A percentile compares a stretch with the other conserved stretches of the same genome.
These are phyloP conservation scores for Dactylellina haptotyla DNA, from an alignment of 2,329 filamentous ascomycete species.

Conservation along the genomic window DNA sequence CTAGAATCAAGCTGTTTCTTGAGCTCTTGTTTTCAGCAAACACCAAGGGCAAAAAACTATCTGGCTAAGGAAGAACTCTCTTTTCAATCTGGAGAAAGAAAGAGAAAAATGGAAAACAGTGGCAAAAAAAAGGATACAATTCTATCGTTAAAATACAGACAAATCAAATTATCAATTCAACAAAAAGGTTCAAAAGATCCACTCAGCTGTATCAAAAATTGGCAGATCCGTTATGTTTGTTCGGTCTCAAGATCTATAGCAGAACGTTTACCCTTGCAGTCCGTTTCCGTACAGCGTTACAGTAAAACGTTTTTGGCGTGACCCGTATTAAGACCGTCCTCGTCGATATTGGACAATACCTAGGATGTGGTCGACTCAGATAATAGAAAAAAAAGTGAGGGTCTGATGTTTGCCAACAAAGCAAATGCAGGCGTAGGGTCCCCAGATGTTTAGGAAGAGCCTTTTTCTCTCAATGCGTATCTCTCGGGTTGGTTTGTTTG, in stretches of 20 bases:
- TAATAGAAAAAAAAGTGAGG: neutral
- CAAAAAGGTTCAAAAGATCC: conserved; percentile 12
- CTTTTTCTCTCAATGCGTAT: conserved; percentile 15
- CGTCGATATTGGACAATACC: conserved; percentile 5
- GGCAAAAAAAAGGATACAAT: conserved; percentile 1
- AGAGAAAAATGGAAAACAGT: neutral
- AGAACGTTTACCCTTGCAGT: conserved; percentile 22
- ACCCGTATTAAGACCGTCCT: conserved; percentile 17
- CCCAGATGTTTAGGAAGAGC: conserved; percentile 27
- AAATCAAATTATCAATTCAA: neutral
- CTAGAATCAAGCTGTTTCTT: conserved; percentile 27
- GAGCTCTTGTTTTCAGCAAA: conserved; percentile 40
- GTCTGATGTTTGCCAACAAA: conserved; percentile 42
- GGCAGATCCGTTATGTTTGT: neutral
- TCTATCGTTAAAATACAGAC: neutral
- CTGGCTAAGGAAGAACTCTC: no score
- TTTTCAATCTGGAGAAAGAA: no score
- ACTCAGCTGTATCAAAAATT: conserved; percentile 39
- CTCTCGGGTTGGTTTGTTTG: conserved; percentile 32
- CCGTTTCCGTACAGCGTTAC: conserved; percentile 42
- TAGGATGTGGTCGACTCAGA: neutral
- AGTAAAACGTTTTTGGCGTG: conserved; percentile 46
- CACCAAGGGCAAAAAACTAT: conserved; percentile 21
- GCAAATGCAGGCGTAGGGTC: conserved; percentile 51
- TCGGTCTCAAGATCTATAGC: conserved; percentile 7